Conservation (phyloP, 805 yeast species). For the Teunomyces gatunensis region DNA sequence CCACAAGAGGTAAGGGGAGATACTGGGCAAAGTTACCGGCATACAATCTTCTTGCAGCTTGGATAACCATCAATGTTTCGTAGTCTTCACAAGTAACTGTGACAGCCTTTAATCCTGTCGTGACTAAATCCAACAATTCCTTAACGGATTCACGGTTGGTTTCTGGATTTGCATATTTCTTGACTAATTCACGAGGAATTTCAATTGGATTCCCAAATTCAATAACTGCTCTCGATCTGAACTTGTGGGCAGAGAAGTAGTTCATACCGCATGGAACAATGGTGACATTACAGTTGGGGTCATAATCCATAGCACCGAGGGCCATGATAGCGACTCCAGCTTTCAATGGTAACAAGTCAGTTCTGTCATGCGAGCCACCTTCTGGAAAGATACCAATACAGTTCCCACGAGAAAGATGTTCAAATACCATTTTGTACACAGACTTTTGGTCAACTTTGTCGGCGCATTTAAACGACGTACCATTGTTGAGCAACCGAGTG, state of each 20-base stretch:
- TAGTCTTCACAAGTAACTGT: slow-evolving; percentile 87
- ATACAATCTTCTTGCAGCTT: slow-evolving; percentile 88
- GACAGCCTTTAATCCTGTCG: slow-evolving; percentile 75
- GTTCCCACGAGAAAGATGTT: slow-evolving; percentile 74
- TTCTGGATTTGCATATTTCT: slow-evolving; percentile 61
- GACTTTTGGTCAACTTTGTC: slow-evolving; percentile 80
- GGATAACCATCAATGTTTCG: slow-evolving; percentile 85
- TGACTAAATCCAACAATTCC: slow-evolving; percentile 64
- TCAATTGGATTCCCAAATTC: slow-evolving; percentile 90
- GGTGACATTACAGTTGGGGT: slow-evolving; percentile 73
- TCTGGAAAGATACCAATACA: slow-evolving; percentile 95
- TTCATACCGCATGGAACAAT: slow-evolving; percentile 98
- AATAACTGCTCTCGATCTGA: slow-evolving; percentile 90
- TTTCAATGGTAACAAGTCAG: slow-evolving; percentile 85
- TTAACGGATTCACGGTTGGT: slow-evolving; percentile 72
- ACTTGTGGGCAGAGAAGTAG: slow-evolving; percentile 93
- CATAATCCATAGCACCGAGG: slow-evolving; percentile 80
- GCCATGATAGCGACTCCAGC: slow-evolving; percentile 99
- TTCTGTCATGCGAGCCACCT: slow-evolving; percentile 96
- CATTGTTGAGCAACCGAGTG: slow-evolving; percentile 43
- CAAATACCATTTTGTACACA: slow-evolving; percentile 82
- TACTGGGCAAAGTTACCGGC: slow-evolving; percentile 68
- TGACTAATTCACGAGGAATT: slow-evolving; percentile 54
- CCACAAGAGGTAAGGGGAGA: slow-evolving; percentile 76
- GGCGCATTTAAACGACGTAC: slow-evolving; percentile 67